Conservation (phyloP, 2,329 filamentous ascomycete species). For the Fusarium pseudograminearum region DNA sequence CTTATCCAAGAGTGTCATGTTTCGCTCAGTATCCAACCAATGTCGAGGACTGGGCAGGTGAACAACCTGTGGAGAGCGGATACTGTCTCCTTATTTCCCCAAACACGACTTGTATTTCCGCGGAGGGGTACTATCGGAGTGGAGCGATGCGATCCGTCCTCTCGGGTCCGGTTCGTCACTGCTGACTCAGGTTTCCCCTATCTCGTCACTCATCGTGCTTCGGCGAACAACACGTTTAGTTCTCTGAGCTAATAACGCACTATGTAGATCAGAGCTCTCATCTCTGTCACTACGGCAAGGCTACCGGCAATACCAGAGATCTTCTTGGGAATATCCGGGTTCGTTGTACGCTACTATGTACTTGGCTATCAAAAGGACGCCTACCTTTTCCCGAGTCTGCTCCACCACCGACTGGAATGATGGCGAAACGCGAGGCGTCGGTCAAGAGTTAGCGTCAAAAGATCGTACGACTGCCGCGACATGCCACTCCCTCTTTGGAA, state of each 20-base stretch:
- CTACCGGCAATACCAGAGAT: slow-evolving; percentile 24
- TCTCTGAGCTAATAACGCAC: neutral
- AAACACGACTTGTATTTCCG: slow-evolving; percentile 24
- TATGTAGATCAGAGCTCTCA: neutral
- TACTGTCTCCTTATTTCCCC: slow-evolving; percentile 13
- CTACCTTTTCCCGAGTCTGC: slow-evolving; percentile 29
- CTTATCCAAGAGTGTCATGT: neutral
- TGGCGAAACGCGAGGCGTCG: slow-evolving; percentile 41
- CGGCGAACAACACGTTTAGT: slow-evolving; percentile 16
- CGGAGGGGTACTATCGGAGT: slow-evolving; percentile 21
- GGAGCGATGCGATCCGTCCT: slow-evolving; percentile 29
- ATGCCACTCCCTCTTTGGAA: slow-evolving; percentile 42
- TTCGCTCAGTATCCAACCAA: slow-evolving; percentile 16
- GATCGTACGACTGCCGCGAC: slow-evolving; percentile 49
- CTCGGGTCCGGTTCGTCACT: slow-evolving; percentile 26
- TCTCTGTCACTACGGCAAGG: slow-evolving; percentile 10
- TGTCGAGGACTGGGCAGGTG: neutral
- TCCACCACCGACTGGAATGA: slow-evolving; percentile 38
- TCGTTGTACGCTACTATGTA: slow-evolving; percentile 18
- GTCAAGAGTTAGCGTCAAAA: slow-evolving; percentile 43
- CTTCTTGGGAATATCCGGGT: slow-evolving; percentile 15
- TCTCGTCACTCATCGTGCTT: slow-evolving; percentile 8
- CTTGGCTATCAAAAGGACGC: slow-evolving; percentile 4
- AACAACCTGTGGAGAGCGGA: slow-evolving; percentile 6
- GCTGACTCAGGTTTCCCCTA: slow-evolving; percentile 30